Conservation (phyloP, 345 rosid species). For the Populus deltoides region DNA sequence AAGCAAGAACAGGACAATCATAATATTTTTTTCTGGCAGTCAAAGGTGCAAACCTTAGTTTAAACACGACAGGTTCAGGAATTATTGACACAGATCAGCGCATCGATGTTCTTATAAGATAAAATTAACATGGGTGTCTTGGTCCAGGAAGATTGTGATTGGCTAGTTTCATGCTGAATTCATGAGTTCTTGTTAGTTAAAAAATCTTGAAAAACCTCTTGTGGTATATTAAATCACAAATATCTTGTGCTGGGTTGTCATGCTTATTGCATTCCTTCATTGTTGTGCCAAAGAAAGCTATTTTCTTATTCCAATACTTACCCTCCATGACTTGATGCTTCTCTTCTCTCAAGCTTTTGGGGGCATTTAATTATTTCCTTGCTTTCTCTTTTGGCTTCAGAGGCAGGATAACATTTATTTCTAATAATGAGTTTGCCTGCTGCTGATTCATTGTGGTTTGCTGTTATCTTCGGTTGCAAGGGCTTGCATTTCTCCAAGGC, state of each 20-base stretch:
- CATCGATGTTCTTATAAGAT: neutral
- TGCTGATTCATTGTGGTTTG: neutral
- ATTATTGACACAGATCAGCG: neutral
- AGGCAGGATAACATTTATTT: neutral
- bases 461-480: neutral
- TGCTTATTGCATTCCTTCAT: neutral
- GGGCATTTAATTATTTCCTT: neutral
- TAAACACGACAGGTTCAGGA: neutral
- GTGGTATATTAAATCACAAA: too few species aligned
- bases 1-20: neutral
- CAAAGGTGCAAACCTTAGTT: neutral
- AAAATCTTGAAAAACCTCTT: neutral
- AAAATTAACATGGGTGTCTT: neutral
- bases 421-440: neutral
- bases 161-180: neutral
- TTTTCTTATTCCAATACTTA: neutral
- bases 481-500: neutral
- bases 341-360: neutral
- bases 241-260: neutral
- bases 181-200: neutral
- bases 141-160: neutral
- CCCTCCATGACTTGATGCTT: neutral
- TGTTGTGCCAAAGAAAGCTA: neutral
- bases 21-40: neutral
- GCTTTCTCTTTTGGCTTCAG: neutral